Conservation (phyloP, 139 green algal genomes). For the Medakamo hakoo region DNA sequence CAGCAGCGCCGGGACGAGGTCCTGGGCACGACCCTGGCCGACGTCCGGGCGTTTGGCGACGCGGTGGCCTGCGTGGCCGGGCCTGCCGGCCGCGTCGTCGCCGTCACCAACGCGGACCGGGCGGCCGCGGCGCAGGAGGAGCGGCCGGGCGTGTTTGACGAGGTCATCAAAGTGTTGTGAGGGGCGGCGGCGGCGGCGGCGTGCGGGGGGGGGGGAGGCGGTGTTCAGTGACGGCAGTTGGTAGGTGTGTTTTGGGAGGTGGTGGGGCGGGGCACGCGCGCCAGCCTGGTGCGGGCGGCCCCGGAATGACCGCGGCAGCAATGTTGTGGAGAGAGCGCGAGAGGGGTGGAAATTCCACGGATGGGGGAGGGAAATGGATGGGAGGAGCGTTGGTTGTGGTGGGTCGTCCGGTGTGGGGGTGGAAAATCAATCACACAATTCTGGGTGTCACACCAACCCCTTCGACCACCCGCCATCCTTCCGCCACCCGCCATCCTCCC, state of each 20-base stretch:
- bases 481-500: too few relatives aligned
- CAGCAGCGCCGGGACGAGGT: conserved; percentile 73
- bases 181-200: not conserved
- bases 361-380: too few relatives aligned
- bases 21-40: conserved; percentile 46
- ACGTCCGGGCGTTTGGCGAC: conserved; percentile 56
- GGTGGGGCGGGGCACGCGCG: too few relatives aligned
- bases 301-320: too few relatives aligned
- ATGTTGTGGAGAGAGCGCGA: too few relatives aligned
- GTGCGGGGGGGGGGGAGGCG: not conserved
- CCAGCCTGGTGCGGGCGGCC: too few relatives aligned
- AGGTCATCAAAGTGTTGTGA: conserved; percentile 28
- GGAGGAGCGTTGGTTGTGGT: too few relatives aligned
- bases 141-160: conserved; percentile 43
- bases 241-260: conserved; percentile 1
- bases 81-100: conserved; percentile 39
- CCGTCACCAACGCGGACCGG: conserved; percentile 50
- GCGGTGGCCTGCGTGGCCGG: conserved; percentile 36
- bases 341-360: too few relatives aligned
- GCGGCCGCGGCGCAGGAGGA: conserved; percentile 38
- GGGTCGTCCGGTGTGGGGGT: too few relatives aligned
- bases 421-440: too few relatives aligned
- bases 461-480: too few relatives aligned
- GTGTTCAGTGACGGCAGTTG: not conserved
- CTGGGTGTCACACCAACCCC: too few relatives aligned